Base-by-base conservation (phyloP, 2,329 filamentous ascomycete genomes). In the Alternaria solani region DNA sequence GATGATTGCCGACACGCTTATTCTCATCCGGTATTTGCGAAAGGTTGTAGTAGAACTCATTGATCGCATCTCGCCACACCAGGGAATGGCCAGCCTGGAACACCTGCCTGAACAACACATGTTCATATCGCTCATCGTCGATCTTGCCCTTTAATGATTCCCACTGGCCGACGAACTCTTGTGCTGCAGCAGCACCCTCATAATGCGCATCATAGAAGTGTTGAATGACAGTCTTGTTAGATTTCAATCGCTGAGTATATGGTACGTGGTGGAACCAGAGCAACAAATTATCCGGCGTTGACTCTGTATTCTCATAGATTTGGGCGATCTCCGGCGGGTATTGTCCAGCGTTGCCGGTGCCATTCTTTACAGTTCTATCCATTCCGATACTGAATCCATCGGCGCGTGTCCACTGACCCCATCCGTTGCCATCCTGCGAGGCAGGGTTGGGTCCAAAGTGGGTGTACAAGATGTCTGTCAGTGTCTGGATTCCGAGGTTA, bases 191-290 rank as follows among this genome's bases (percentile, higher is more conserved):
- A 5, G 87, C 85, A 7, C 87, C 87, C 7, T 77, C 75, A 63
- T 89, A 88, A 62, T 89, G 87, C 0, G 86, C 86, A 61, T 89
- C 84, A 68, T 89, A 89, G 73, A 89, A 88, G 68, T 89, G 86
- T 68, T 89, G 87, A 52, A 89, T 89, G 3, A 92, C 88, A 0
- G 89, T 90, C 75, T 89, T 86, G 11, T 88, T 87, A 0, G 84
- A 87, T 9, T 87, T 81, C 2, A 92, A 82, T 7, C 73, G 75
- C 39, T 90, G 85, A 0, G 87, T 90, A 72, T 90, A 92, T 4
- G 85, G 84, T 0, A 92, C 88, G 69, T 92, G 90, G 73, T 92
- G 90, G 78, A 92, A 92, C 89, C 89, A 92, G 2, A 92, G 80
- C 2, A 92, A 75, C 1, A 92, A 79, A 23, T 91, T 81, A 61